A percentile compares a stretch with the other conserved stretches of the same genome.
phyloP scores from a whole-genome alignment of 768 basidiomycete genomes.

The Termitomyces sp. region DNA sequence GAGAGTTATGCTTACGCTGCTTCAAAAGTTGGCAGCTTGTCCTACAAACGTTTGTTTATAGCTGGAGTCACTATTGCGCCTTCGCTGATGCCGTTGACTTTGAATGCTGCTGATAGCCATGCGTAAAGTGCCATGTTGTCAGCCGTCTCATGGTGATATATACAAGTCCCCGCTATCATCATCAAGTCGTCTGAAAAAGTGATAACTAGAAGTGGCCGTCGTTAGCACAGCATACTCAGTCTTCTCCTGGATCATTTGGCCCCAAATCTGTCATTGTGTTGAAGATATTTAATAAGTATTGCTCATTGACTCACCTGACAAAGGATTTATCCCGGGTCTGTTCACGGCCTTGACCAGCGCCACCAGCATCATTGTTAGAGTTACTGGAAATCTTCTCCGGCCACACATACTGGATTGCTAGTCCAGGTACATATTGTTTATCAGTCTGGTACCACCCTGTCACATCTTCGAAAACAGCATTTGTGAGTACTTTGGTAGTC shows the following conservation, averaged over 20 bases:
- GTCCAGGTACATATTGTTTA: background rate
- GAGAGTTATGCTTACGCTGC: background rate
- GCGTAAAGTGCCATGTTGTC: background rate
- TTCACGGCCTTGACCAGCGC: too few relatives aligned
- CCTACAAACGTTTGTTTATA: background rate
- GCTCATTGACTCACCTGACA: background rate
- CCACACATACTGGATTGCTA: background rate
- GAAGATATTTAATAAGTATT: background rate
- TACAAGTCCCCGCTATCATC: background rate
- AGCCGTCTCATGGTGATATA: background rate
- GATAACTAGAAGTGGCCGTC: background rate
- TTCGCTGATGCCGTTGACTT: background rate
- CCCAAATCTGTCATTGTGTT: background rate
- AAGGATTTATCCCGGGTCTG: background rate
- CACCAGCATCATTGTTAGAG: background rate
- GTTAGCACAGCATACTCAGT: background rate
- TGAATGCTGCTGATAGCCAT: background rate
- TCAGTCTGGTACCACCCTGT: background rate
- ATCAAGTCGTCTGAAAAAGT: background rate
- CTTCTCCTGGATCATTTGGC: background rate
- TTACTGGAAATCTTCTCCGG: background rate
- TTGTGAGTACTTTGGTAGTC: background rate
- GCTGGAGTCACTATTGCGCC: background rate
- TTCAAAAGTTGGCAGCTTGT: background rate
- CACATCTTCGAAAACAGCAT: background rate